Evolutionary conservation across 2,329 filamentous ascomycete species (phyloP).

Genomic region (Fusarium haematococcum): DNA sequence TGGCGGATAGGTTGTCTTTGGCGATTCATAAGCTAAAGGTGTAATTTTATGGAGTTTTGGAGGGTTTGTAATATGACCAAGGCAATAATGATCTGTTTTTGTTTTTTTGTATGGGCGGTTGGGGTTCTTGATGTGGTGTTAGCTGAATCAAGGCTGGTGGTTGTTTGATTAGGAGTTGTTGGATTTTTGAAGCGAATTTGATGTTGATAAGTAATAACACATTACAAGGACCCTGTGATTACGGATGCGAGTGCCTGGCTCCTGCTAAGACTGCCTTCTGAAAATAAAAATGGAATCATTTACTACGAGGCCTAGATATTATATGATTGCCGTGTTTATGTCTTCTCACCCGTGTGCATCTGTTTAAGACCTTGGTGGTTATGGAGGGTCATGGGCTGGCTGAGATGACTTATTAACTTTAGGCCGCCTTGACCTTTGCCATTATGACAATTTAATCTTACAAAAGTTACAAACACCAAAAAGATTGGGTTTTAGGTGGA

Average conservation of each 20-base stretch:
- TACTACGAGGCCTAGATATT: too few relatives aligned
- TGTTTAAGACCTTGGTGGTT: too few relatives aligned
- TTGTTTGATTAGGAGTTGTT: background rate
- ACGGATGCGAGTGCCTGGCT: background rate
- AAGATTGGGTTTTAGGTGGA: background rate
- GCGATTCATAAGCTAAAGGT: slow-evolving; percentile 25
- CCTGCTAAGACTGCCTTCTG: background rate
- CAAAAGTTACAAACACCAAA: background rate
- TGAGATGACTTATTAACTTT: background rate
- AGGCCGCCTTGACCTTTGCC: rapidly evolving
- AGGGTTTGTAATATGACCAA: background rate
- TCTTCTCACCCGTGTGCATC: too few relatives aligned
- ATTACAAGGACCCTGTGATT: background rate
- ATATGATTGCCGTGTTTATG: too few relatives aligned
- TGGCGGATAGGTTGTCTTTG: slow-evolving; percentile 35
- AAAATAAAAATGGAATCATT: background rate
- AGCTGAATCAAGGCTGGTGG: background rate
- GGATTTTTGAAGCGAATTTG: background rate
- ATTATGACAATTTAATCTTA: background rate
- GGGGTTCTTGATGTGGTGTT: background rate
- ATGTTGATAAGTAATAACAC: background rate
- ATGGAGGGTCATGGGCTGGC: too few relatives aligned
- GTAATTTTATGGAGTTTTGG: background rate
- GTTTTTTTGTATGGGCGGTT: background rate
- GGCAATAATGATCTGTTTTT: background rate